Percentiles rank a stretch among this genome's conserved stretches.
These are phyloP conservation scores for Melocanna baccifera DNA, from an alignment of 176 grass and related monocot genomes.

Conservation along the genomic window DNA sequence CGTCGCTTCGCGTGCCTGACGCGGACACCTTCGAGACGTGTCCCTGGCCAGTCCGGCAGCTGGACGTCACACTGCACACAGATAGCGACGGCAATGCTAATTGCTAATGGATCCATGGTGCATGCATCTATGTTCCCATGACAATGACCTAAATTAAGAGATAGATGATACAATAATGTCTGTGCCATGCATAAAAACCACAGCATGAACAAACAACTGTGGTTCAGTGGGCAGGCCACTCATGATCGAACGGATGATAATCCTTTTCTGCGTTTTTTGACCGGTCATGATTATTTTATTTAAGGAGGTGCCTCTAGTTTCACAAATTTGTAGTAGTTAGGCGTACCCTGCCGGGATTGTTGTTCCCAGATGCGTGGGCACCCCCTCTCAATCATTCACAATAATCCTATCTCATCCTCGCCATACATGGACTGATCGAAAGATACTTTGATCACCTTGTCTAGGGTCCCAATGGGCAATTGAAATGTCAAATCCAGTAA, in stretches of 20 bases:
- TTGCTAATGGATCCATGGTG: no score
- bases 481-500: conserved; percentile 21
- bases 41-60: not conserved
- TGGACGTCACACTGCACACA: not conserved
- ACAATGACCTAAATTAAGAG: not conserved
- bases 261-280: not conserved
- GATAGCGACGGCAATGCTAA: not conserved
- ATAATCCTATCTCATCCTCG: not conserved
- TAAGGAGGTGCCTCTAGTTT: not conserved
- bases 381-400: not conserved
- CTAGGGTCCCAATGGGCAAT: not conserved
- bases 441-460: not conserved
- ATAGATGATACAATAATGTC: not conserved
- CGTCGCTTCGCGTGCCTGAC: not conserved
- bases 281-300: not conserved
- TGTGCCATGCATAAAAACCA: not conserved
- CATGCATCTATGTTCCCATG: not conserved
- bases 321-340: not conserved
- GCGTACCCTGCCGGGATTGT: not conserved
- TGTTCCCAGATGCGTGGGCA: not conserved
- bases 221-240: not conserved
- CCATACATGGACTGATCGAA: not conserved
- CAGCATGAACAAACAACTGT: not conserved
- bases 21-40: not conserved
- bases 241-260: not conserved